These are phyloP conservation scores for Smittium culicis DNA, from an alignment of 371 early-diverging fungal genomes.

Conservation along the genomic window DNA sequence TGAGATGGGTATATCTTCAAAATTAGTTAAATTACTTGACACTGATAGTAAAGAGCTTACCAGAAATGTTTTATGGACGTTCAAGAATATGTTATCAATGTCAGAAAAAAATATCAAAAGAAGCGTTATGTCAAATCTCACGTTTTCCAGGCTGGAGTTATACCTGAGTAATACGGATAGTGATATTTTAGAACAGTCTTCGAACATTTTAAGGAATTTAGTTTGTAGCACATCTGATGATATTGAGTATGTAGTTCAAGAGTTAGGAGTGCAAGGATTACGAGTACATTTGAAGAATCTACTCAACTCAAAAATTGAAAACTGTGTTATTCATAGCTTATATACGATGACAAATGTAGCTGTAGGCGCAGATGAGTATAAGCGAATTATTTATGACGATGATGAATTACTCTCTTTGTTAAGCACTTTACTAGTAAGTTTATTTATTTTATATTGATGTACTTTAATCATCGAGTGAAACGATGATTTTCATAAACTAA, in stretches of 20 bases:
- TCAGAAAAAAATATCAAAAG: conserved; percentile 20
- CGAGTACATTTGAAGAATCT: background rate
- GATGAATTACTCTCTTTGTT: background rate
- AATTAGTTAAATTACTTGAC: conserved; percentile 16
- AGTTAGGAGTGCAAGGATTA: background rate
- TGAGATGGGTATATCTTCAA: conserved; percentile 21
- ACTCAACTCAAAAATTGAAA: background rate
- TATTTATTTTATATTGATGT: background rate
- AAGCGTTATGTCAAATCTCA: conserved; percentile 15
- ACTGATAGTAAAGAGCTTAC: conserved; percentile 13
- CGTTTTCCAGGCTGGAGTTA: conserved; percentile 14
- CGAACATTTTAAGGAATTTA: conserved; percentile 23
- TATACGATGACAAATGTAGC: conserved; percentile 11
- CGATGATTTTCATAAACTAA: no score
- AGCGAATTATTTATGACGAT: conserved; percentile 5
- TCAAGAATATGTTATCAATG: conserved; percentile 22
- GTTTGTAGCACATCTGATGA: conserved; percentile 6
- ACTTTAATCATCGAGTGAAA: no score
- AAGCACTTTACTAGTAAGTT: background rate
- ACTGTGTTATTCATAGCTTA: background rate
- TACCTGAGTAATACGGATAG: conserved; percentile 14
- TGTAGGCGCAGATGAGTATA: background rate
- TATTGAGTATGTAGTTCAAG: background rate
- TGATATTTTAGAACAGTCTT: conserved; percentile 23
- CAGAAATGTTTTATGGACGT: conserved; percentile 28